Conservation (phyloP, 2,329 filamentous ascomycete genomes). For the Fusarium sp. region DNA sequence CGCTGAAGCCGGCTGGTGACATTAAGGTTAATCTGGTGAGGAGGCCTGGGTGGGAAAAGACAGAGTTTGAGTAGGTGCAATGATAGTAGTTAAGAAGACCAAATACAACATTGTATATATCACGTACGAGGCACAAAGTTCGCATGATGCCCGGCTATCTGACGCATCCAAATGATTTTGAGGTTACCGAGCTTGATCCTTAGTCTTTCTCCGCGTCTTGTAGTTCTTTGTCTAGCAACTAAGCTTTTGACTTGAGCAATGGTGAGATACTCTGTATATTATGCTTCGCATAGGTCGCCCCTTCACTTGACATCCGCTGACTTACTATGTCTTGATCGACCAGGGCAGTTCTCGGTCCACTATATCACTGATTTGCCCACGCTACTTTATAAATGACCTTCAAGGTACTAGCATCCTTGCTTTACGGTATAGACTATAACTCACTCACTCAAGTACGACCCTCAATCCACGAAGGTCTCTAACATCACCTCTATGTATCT, state of each 20-base stretch:
- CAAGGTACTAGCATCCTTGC: not conserved
- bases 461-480: not conserved
- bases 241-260: not conserved
- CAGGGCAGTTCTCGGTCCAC: not conserved
- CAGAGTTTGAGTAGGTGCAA: not conserved
- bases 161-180: no score
- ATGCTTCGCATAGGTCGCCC: not conserved
- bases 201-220: no score
- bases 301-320: not conserved
- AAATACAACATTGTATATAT: no score
- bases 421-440: not conserved
- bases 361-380: not conserved
- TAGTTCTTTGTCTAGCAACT: no score
- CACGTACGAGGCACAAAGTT: no score
- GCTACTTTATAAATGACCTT: not conserved
- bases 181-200: no score
- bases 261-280: not conserved
- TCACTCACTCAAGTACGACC: constrained; percentile 3
- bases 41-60: constrained; percentile 11
- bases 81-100: no score
- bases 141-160: no score
- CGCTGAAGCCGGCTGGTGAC: constrained; percentile 28
- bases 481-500: not conserved
- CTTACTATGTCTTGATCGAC: not conserved
- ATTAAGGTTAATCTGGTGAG: constrained; percentile 17